Evolutionary conservation across 2,329 filamentous ascomycete genomes (phyloP).

Genomic region (Exophiala aquamarina): DNA sequence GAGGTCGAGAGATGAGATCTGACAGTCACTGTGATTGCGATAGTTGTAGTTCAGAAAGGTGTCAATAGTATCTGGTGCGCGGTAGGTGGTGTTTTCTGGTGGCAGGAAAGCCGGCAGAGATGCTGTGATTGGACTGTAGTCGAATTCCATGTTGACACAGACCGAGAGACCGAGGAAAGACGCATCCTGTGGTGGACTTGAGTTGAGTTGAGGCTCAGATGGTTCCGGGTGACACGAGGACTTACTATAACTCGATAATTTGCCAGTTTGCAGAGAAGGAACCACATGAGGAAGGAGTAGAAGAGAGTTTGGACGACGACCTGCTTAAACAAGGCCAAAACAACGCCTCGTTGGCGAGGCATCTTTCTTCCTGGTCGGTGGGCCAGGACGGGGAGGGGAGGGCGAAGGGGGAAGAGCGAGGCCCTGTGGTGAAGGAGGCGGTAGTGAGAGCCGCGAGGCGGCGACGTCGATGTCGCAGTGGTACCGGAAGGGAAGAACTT

Average conservation of each 20-base stretch:
- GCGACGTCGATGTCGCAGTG: too few relatives aligned
- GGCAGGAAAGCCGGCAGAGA: conserved; percentile 25
- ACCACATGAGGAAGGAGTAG: conserved; percentile 1
- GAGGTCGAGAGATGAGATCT: conserved; percentile 47
- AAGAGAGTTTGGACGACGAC: conserved; percentile 4
- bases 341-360: too few relatives aligned
- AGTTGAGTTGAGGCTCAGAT: not conserved
- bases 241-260: conserved; percentile 7
- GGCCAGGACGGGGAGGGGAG: too few relatives aligned
- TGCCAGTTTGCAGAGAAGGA: conserved; percentile 6
- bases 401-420: too few relatives aligned
- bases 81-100: conserved; percentile 30
- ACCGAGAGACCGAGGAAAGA: not conserved
- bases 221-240: not conserved
- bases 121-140: not conserved
- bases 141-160: not conserved
- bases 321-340: not conserved
- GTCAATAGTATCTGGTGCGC: conserved; percentile 35
- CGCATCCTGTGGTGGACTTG: conserved; percentile 1
- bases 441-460: too few relatives aligned
- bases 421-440: too few relatives aligned
- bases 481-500: too few relatives aligned
- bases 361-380: too few relatives aligned
- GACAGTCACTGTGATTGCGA: conserved; percentile 39
- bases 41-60: conserved; percentile 45